Evolutionary conservation across 148 eudicot species (phyloP), one percentile per base, ranked within the genome.

Genomic region (Silene uniflora): DNA sequence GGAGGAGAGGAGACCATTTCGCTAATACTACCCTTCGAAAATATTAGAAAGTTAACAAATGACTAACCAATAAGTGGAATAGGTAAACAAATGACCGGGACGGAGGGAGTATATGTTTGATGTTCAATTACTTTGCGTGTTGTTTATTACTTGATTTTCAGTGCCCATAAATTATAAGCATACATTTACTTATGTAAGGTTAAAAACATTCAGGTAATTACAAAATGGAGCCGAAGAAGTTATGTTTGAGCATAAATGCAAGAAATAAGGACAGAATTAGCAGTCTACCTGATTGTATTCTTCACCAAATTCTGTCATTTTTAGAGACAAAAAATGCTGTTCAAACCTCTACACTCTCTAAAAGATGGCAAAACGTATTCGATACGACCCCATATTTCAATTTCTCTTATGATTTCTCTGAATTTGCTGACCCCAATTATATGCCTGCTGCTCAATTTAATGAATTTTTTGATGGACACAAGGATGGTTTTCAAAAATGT

Each of bases 311-410:
- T 49, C 39, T 71, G 1, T 71, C 73, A 0, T 71, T 70, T 16
- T 23, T 71, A 27, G 73, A 71, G 17, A 71, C 55, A 4, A 71
- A 71, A 24, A 22, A 5, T 24, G 73, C 18, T 44, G 73, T 71
- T 71, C 61, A 4, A 44, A 71, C 73, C 5, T 52, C 61, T 1
- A 23, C 12, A 23, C 61, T 71, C 73, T 71, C 73, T 4, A 71
- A 71, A 44, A 71, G 73, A 71, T 71, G 73, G 73, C n/a, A 25
- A 71, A 49, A 49, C 23, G 73, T 71, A 24, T 71, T 59, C 61
- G 24, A 8, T 21, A 4, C 62, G 25, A 71, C 39, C 22, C 62
- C 63, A n/a, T 52, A 54, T 35, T 62, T 72, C 23, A 55, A 25
- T 7, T 72, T 72, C 8, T 13, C 39, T 2, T 71, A 25, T 6